These are phyloP conservation scores for Pythium insidiosum DNA, from an alignment of 352 stramenopile genomes.

Conservation along the genomic window DNA sequence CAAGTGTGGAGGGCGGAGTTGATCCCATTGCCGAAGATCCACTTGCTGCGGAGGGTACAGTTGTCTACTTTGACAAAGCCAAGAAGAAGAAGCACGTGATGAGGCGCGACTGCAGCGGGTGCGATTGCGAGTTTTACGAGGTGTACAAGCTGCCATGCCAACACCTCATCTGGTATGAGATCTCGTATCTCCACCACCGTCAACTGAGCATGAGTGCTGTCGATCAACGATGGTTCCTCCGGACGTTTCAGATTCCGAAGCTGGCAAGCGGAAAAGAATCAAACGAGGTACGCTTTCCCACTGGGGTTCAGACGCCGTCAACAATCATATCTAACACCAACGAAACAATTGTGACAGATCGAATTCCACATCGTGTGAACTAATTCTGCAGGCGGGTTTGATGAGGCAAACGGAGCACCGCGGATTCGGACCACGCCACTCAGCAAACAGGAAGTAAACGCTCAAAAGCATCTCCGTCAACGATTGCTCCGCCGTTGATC, in stretches of 20 bases:
- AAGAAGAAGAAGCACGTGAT: conserved; percentile 58
- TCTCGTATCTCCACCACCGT: conserved; percentile 49
- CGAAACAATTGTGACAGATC: conserved; percentile 18
- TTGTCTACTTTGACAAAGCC: conserved; percentile 46
- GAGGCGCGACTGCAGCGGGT: conserved; percentile 43
- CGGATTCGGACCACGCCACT: no score
- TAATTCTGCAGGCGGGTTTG: no score
- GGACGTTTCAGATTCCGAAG: conserved; percentile 59
- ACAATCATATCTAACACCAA: no score
- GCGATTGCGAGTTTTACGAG: conserved; percentile 59
- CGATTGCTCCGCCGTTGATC: no score
- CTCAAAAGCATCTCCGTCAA: no score
- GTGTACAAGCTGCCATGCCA: conserved; percentile 61
- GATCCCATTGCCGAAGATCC: conserved; percentile 4
- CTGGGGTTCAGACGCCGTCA: no score
- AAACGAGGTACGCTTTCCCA: conserved; percentile 45
- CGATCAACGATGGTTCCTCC: conserved; percentile 51
- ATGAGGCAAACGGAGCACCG: no score
- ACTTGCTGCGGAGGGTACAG: conserved; percentile 14
- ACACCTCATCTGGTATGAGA: conserved; percentile 72
- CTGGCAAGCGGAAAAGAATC: conserved; percentile 47
- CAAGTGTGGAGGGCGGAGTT: not conserved
- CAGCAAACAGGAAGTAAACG: no score
- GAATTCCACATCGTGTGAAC: conserved; percentile 77
- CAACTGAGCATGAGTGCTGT: conserved; percentile 57